These are phyloP conservation scores for Xylaria sp. DNA, from an alignment of 495 filamentous ascomycete genomes.

Conservation along the genomic window DNA sequence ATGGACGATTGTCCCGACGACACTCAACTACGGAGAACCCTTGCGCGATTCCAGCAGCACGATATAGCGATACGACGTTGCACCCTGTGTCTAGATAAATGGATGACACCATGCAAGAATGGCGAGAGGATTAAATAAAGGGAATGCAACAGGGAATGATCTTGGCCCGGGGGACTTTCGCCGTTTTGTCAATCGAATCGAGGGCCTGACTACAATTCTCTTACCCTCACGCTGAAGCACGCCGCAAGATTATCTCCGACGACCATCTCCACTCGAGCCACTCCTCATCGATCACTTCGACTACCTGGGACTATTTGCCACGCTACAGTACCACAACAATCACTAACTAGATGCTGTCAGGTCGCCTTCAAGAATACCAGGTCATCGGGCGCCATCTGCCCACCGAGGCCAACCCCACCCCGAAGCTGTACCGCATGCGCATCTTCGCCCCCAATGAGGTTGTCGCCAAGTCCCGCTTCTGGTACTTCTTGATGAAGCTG, in stretches of 20 bases:
- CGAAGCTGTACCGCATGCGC: constrained; percentile 99
- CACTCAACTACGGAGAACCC: not conserved
- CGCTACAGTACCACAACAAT: not conserved
- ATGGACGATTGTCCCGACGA: constrained; percentile 2
- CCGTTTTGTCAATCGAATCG: not conserved
- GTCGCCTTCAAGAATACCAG: constrained; percentile 99
- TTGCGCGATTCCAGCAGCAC: not conserved
- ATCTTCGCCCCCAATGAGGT: constrained; percentile 98
- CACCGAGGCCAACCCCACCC: constrained; percentile 90
- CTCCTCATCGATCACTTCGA: not conserved
- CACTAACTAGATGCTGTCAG: constrained; percentile 55
- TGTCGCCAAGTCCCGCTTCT: constrained; percentile 98
- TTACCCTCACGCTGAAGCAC: not conserved
- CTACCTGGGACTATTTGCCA: not conserved
- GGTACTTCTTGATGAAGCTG: constrained; percentile 99
- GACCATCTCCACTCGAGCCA: not conserved
- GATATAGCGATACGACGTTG: not conserved
- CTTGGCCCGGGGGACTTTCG: not conserved
- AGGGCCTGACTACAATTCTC: constrained; percentile 2
- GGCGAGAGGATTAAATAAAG: not conserved
- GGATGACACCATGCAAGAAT: not conserved
- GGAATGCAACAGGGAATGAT: not conserved
- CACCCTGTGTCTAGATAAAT: not conserved
- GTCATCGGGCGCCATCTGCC: constrained; percentile 99
- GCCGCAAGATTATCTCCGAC: not conserved